These are phyloP conservation scores for Neocatenulostroma microsporum DNA, from an alignment of 2,329 filamentous ascomycete species.

Conservation along the genomic window DNA sequence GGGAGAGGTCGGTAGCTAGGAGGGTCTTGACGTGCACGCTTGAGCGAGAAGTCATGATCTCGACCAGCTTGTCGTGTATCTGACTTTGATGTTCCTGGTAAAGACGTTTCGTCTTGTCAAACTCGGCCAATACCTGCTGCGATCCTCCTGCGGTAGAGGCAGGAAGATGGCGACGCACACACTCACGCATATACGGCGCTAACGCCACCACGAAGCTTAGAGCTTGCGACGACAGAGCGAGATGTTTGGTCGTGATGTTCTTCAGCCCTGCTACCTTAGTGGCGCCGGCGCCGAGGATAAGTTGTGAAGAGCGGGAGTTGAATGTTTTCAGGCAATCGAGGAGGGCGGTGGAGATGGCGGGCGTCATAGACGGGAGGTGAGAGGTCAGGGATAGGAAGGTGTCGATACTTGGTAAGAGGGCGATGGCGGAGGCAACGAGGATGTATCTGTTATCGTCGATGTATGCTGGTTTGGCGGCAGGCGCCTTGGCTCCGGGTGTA, in stretches of 20 bases:
- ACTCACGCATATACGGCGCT: constrained; percentile 85
- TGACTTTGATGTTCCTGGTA: constrained; percentile 84
- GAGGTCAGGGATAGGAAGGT: constrained; percentile 75
- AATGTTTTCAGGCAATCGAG: constrained; percentile 86
- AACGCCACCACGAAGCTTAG: constrained; percentile 79
- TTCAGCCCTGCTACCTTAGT: constrained; percentile 81
- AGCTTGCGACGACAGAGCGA: constrained; percentile 84
- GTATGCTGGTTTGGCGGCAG: constrained; percentile 45
- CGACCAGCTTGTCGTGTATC: constrained; percentile 86
- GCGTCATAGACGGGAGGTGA: constrained; percentile 80
- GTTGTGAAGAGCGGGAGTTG: constrained; percentile 91
- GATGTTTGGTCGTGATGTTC: constrained; percentile 93
- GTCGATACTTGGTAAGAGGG: constrained; percentile 73
- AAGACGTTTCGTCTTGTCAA: constrained; percentile 76
- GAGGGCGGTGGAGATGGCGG: constrained; percentile 70
- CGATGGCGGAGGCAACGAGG: constrained; percentile 72
- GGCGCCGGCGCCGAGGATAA: constrained; percentile 90
- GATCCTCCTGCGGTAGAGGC: constrained; percentile 33
- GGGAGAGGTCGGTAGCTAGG: too few species aligned
- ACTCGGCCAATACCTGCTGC: constrained; percentile 56
- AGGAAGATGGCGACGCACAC: constrained; percentile 65
- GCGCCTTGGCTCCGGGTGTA: constrained; percentile 12
- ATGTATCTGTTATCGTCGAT: constrained; percentile 82
- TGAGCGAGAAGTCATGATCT: constrained; percentile 80
- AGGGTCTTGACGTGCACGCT: constrained; percentile 66